phyloP scores from a whole-genome alignment of 179 eudicot species.

The Drosera spatulata region DNA sequence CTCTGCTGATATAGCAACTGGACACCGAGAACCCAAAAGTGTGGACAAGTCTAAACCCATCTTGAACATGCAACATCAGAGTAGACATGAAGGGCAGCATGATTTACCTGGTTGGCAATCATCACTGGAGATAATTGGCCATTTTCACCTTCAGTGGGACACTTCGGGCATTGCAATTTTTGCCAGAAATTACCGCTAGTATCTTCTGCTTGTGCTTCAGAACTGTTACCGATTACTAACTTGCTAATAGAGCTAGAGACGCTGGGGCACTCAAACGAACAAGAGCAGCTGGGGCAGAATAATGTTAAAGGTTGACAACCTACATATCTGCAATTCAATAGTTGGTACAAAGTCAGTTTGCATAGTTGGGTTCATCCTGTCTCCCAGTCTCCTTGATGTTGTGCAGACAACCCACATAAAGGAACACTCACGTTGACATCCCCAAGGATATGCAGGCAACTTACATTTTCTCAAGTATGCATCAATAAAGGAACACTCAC shows the following conservation, averaged over 20 bases:
- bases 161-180: slow-evolving; percentile 58
- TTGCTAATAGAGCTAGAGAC: slow-evolving; percentile 53
- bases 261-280: slow-evolving; percentile 62
- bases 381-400: no score
- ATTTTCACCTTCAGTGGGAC: slow-evolving; percentile 68
- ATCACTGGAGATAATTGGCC: slow-evolving; percentile 56
- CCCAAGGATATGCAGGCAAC: neutral
- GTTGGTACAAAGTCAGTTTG: no score
- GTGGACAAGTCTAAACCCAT: neutral
- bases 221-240: slow-evolving; percentile 23
- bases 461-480: neutral
- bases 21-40: no score
- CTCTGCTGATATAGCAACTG: no score
- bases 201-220: slow-evolving; percentile 29
- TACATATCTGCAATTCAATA: slow-evolving; percentile 51
- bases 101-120: slow-evolving; percentile 84
- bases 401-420: no score
- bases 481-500: slow-evolving; percentile 15
- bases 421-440: neutral
- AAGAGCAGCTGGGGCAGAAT: slow-evolving; percentile 76
- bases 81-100: neutral
- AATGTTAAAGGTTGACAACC: slow-evolving; percentile 73
- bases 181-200: slow-evolving; percentile 41
- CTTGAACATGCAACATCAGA: neutral
- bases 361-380: no score